Evolutionary conservation across 2,329 filamentous ascomycete species (phyloP), one percentile per base, ranked within the genome.

Genomic region (Cyphellophora attinorum): DNA sequence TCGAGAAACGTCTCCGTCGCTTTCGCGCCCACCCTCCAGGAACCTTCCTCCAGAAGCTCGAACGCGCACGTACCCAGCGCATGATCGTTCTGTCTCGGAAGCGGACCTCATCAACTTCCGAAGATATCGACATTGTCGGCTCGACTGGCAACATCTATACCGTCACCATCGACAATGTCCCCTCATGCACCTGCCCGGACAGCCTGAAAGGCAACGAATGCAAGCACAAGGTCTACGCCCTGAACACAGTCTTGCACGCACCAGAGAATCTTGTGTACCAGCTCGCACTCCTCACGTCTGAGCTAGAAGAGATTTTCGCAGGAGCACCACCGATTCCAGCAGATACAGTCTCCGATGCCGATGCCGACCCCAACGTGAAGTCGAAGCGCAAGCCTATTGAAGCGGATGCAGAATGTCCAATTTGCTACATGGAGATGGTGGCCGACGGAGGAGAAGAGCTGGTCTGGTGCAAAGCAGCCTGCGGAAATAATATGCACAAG

Each of bases 401-500:
- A 33, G 29, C 17, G 3, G 29, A 18, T 19, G 75, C 72, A 14
- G 72, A 78, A 40, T 80, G 76, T 46, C 72, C 74, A 0, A 73
- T 79, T 42, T 79, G 76, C 53, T 74, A 71, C 50, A 69, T 67
- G 56, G 67, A 72, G 33, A 65, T 75, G 34, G 59, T 67, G 16
- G 51, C 62, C 1, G 27, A 36, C 14, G 51, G 51, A 3, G 60
- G 60, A 8, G 57, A 68, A 37, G 59, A 67, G 4, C 62, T 67
- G 5, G 55, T 73, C 6, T 79, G 72, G 64, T 79, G 76, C 54
- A 68, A 68, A 47, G 65, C 67, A 1, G 61, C 68, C 3, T 80
- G 76, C 45, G 75, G 74, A 12, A 76, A 79, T 53, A 78, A 78
- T 46, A 56, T 77, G n/a, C 73, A 77, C 51, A 65, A 66, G 39